Conservation (phyloP, 192 early-diverging fungal species). For the Coemansia sp. region DNA sequence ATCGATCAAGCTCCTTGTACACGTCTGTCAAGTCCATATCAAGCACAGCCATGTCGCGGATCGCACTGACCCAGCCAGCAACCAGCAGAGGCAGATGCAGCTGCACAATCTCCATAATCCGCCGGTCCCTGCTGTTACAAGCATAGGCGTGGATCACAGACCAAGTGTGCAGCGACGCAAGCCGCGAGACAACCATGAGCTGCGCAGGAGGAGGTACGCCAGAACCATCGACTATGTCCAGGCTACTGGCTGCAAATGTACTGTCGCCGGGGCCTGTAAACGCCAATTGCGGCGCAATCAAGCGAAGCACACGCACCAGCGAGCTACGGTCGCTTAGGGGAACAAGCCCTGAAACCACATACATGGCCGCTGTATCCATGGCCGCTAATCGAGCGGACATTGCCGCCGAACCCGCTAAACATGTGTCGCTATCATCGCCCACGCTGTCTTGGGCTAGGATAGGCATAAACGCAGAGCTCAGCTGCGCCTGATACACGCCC, state of each 20-base stretch:
- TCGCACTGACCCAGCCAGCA: conserved; percentile 25
- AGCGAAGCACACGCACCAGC: conserved; percentile 22
- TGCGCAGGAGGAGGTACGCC: too few species aligned
- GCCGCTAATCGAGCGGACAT: conserved; percentile 15
- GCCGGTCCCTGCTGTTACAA: not conserved
- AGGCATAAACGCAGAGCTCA: conserved; percentile 86
- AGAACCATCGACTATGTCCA: too few species aligned
- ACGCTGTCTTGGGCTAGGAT: too few species aligned
- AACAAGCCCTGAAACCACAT: conserved; percentile 28
- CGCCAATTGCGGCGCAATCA: conserved; percentile 30
- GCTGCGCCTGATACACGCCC: conserved; percentile 93
- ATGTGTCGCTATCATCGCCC: too few species aligned
- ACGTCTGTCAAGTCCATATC: conserved; percentile 6
- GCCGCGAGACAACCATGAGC: conserved; percentile 10
- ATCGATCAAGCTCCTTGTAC: conserved; percentile 9
- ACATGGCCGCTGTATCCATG: conserved; percentile 16
- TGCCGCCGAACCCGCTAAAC: too few species aligned
- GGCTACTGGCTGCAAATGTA: too few species aligned
- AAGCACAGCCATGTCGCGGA: conserved; percentile 33
- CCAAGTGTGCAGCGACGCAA: conserved; percentile 31
- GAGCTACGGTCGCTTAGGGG: conserved; percentile 9
- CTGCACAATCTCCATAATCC: conserved; percentile 8
- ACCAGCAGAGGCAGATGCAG: conserved; percentile 24
- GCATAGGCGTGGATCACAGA: conserved; percentile 10
- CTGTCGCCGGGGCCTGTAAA: not conserved